These are phyloP conservation scores for Aspergillus udagawae DNA, from an alignment of 2,329 filamentous ascomycete species.

Conservation along the genomic window DNA sequence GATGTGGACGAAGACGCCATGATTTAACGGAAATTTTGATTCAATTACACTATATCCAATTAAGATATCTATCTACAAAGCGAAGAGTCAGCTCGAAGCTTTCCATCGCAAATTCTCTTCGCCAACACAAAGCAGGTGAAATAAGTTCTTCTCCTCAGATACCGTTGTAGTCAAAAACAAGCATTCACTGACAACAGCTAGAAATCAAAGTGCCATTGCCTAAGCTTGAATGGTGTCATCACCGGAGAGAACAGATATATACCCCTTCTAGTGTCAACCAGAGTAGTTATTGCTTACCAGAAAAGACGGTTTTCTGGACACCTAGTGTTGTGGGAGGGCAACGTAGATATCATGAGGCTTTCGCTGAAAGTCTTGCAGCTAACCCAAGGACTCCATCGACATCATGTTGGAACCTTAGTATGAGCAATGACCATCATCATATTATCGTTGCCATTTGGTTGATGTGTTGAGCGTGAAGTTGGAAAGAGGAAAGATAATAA, in stretches of 20 bases:
- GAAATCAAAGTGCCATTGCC: constrained; percentile 50
- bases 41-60: constrained; percentile 16
- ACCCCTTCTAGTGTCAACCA: constrained; percentile 5
- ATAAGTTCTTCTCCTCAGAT: constrained; percentile 65
- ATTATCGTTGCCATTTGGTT: constrained; percentile 5
- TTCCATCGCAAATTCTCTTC: constrained; percentile 8
- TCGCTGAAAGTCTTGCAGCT: constrained; percentile 1
- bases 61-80: constrained; percentile 18
- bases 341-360: constrained; percentile 2
- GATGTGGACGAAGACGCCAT: constrained; percentile 25
- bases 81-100: constrained; percentile 22
- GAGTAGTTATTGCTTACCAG: constrained; percentile 20
- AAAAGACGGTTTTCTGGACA: constrained; percentile 14
- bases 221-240: constrained; percentile 47
- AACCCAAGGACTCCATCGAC: constrained; percentile 7
- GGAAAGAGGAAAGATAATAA: constrained; percentile 14
- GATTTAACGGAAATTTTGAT: constrained; percentile 20
- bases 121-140: constrained; percentile 8
- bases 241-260: constrained; percentile 30
- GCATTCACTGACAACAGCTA: constrained; percentile 47
- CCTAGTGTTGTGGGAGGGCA: constrained; percentile 8
- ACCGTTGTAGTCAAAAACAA: constrained; percentile 90
- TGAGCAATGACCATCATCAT: constrained; percentile 15
- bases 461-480: constrained; percentile 7
- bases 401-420: constrained; percentile 12